Conservation (phyloP, 306 rosid genomes). For the Calophaca sinica region DNA sequence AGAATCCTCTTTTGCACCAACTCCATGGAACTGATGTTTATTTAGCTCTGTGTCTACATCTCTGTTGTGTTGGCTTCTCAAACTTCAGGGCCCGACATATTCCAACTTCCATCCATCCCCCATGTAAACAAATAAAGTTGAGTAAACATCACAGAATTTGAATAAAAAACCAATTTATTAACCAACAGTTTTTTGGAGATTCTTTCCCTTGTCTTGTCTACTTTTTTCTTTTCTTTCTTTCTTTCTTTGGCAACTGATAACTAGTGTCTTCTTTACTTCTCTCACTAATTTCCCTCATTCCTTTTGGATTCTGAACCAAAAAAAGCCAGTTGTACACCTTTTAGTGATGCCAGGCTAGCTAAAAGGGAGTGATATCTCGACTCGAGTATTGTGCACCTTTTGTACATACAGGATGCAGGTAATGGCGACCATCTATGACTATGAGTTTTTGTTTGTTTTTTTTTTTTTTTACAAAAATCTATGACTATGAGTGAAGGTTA, state of each 20-base stretch:
- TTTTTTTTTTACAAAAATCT: no score
- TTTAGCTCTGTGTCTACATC: conserved; percentile 2
- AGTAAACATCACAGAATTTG: not conserved
- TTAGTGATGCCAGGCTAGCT: conserved; percentile 38
- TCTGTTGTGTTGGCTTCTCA: conserved; percentile 1
- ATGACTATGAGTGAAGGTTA: conserved; percentile 16
- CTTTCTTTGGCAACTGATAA: not conserved
- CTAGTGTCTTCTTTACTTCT: conserved; percentile 16
- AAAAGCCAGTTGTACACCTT: no score
- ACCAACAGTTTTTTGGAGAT: conserved; percentile 11
- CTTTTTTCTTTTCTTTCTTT: not conserved
- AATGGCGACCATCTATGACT: conserved; percentile 14
- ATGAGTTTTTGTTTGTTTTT: no score
- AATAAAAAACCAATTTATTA: not conserved
- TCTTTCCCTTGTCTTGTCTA: conserved; percentile 32
- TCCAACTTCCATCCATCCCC: not conserved
- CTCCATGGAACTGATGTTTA: no score
- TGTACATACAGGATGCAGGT: not conserved
- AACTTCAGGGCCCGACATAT: not conserved
- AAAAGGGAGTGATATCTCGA: no score
- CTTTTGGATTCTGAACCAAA: not conserved
- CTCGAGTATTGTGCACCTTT: not conserved
- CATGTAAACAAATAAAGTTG: not conserved
- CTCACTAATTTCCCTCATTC: conserved; percentile 7
- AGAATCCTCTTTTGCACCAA: conserved; percentile 9